Evolutionary conservation across 1,139 yeast genomes (phyloP).

Genomic region (Starmera stellimalicola): DNA sequence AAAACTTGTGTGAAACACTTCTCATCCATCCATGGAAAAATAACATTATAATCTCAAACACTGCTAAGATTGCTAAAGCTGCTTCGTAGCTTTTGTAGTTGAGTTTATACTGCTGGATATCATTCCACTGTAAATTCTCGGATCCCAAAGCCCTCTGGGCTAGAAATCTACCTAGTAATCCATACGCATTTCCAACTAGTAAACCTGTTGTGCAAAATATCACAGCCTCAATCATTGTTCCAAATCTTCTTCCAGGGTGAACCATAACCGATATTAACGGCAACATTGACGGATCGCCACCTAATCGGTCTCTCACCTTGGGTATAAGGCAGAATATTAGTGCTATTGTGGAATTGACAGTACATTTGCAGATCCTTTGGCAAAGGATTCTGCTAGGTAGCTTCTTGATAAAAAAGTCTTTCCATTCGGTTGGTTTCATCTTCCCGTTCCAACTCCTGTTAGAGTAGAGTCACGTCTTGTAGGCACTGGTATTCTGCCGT

Average conservation of each 20-base stretch:
- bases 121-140: constrained; percentile 16
- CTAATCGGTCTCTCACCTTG: constrained; percentile 25
- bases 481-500: no score
- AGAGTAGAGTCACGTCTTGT: background rate
- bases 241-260: constrained; percentile 39
- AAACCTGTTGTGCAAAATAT: constrained; percentile 31
- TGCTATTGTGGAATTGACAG: constrained; percentile 30
- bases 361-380: constrained; percentile 29
- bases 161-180: constrained; percentile 30
- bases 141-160: constrained; percentile 29
- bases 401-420: background rate
- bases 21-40: constrained; percentile 40
- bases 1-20: constrained; percentile 34
- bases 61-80: constrained; percentile 33
- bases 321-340: constrained; percentile 30
- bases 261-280: constrained; percentile 36
- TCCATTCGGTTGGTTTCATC: background rate
- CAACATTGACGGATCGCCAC: constrained; percentile 32
- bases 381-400: constrained; percentile 10
- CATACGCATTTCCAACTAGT: constrained; percentile 32
- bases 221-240: constrained; percentile 35
- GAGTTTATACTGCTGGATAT: constrained; percentile 17
- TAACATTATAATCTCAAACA: constrained; percentile 35
- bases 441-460: background rate
- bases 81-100: constrained; percentile 25